phyloP scores from a whole-genome alignment of 768 basidiomycete genomes.

The Agrocybe chaxingu region DNA sequence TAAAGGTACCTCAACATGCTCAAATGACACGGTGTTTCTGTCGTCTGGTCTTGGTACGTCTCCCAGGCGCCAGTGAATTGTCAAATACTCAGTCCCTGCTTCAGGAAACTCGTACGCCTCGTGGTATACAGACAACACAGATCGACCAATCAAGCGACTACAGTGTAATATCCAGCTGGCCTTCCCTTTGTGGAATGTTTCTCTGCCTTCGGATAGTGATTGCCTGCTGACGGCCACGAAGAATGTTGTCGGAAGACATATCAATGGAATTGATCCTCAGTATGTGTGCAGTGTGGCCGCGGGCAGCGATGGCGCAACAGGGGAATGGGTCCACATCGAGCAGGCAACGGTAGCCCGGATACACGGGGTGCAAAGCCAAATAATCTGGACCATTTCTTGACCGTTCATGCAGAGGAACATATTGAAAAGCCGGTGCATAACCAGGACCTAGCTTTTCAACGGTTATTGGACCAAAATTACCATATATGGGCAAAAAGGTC shows the following conservation, averaged over 20 bases:
- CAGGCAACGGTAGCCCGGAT: constrained; percentile 28
- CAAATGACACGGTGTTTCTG: constrained; percentile 37
- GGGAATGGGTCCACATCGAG: constrained; percentile 42
- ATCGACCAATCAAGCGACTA: constrained; percentile 35
- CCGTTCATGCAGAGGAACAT: too few species aligned
- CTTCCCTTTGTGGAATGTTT: constrained; percentile 35
- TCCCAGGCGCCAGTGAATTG: neutral
- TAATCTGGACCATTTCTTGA: too few species aligned
- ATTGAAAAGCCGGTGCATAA: too few species aligned
- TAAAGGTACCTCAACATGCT: constrained; percentile 36
- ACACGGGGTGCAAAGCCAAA: too few species aligned
- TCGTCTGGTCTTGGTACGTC: constrained; percentile 42
- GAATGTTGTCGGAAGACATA: constrained; percentile 42
- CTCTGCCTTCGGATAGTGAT: constrained; percentile 36
- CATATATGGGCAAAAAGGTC: too few species aligned
- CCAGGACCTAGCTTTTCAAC: too few species aligned
- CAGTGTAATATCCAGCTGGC: constrained; percentile 21
- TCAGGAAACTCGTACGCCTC: constrained; percentile 19
- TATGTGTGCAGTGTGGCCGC: constrained; percentile 29
- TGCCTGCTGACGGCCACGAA: constrained; percentile 41
- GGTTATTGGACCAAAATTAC: too few species aligned
- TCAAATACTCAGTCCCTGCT: neutral
- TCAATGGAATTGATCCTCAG: constrained; percentile 32
- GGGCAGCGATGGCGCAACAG: constrained; percentile 21
- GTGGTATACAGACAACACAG: constrained; percentile 35